These are phyloP conservation scores for Naganishia friedmannii DNA, from an alignment of 768 basidiomycete species.

Conservation along the genomic window DNA sequence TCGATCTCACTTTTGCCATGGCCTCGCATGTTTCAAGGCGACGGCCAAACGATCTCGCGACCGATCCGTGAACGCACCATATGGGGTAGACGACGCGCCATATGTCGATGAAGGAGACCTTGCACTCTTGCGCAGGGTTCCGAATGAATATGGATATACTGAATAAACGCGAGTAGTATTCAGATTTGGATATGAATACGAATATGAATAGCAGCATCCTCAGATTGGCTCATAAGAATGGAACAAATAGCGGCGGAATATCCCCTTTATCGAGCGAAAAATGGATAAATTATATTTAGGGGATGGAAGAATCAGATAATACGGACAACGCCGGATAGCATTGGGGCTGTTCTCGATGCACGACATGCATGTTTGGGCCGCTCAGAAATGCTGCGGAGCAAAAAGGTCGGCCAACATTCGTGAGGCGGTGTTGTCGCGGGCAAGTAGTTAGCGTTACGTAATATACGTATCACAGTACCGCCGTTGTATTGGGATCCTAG, in stretches of 20 bases:
- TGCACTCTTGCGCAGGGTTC: background rate
- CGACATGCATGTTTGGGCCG: background rate
- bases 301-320: background rate
- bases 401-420: background rate
- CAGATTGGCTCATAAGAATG: too few relatives aligned
- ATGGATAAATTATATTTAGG: too few relatives aligned
- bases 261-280: too few relatives aligned
- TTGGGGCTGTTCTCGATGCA: background rate
- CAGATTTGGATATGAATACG: too few relatives aligned
- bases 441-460: too few relatives aligned
- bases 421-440: too few relatives aligned
- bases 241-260: too few relatives aligned
- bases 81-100: conserved; percentile 6
- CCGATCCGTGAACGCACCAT: background rate
- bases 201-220: too few relatives aligned
- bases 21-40: background rate
- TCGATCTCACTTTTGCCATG: background rate
- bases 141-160: too few relatives aligned
- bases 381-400: conserved; percentile 13
- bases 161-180: too few relatives aligned
- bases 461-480: too few relatives aligned
- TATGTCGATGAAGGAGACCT: background rate
- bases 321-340: background rate
- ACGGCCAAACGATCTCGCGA: background rate
- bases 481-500: too few relatives aligned